phyloP scores from a whole-genome alignment of 139 green algal species.

The Micromonas pusilla region DNA sequence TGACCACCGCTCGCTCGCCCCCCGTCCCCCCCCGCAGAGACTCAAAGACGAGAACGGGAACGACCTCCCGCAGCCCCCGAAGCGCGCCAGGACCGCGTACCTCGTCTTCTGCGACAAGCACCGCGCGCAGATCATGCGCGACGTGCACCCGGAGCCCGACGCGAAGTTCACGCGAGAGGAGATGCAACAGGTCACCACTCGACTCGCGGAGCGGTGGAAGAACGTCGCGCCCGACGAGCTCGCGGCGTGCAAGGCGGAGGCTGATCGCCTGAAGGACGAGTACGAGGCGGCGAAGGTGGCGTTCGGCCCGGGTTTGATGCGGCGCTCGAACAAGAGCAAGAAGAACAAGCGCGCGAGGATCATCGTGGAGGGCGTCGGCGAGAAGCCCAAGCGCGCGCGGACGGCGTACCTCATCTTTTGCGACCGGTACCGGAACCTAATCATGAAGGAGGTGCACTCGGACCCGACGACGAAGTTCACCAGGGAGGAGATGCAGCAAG shows the following conservation, averaged over 20 bases:
- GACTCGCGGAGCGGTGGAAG: conserved; percentile 1
- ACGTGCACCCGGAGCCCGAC: background rate
- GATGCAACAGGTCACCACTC: conserved; percentile 8
- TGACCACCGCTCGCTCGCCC: background rate
- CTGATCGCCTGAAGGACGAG: background rate
- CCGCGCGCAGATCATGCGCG: background rate
- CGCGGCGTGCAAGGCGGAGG: background rate
- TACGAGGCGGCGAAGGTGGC: background rate
- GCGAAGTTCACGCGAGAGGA: conserved; percentile 8
- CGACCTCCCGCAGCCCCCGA: background rate
- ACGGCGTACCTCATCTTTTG: conserved; percentile 21
- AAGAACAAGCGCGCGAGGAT: background rate
- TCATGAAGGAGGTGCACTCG: conserved; percentile 6
- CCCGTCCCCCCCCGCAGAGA: background rate
- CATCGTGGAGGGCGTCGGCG: conserved; percentile 2
- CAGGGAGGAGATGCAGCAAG: background rate
- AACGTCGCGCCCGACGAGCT: background rate
- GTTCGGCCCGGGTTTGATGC: background rate
- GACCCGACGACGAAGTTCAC: conserved; percentile 4
- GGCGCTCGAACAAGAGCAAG: background rate
- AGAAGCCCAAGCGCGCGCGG: conserved; percentile 13
- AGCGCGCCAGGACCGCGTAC: background rate
- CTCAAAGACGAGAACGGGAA: background rate
- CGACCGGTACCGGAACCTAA: background rate
- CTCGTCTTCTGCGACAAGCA: conserved; percentile 10